Percentiles rank a stretch among this genome's conserved stretches.
These are phyloP conservation scores for Tubosaeta sp. DNA, from an alignment of 768 basidiomycete genomes.

Conservation along the genomic window DNA sequence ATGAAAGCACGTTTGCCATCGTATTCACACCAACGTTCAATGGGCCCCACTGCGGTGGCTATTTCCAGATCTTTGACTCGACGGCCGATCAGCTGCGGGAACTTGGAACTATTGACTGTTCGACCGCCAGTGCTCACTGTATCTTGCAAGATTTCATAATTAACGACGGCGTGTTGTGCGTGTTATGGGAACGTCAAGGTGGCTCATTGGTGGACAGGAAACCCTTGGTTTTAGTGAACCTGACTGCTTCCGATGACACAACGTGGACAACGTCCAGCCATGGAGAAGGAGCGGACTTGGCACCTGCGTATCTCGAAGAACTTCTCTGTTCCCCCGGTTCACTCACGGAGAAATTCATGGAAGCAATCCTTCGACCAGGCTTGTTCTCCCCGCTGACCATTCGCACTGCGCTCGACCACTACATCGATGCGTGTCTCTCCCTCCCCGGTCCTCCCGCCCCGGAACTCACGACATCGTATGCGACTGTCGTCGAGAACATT, in stretches of 20 bases:
- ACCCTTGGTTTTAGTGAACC: slow-evolving; percentile 39
- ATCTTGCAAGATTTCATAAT: slow-evolving; percentile 77
- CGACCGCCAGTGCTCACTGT: slow-evolving; percentile 56
- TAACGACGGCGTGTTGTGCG: slow-evolving; percentile 49
- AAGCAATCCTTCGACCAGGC: slow-evolving; percentile 81
- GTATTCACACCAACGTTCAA: slow-evolving; percentile 69
- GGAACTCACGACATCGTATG: slow-evolving; percentile 58
- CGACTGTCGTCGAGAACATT: slow-evolving; percentile 69
- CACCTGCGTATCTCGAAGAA: slow-evolving; percentile 86
- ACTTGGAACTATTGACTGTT: slow-evolving; percentile 55
- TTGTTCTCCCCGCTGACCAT: slow-evolving; percentile 83
- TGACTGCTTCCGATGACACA: slow-evolving; percentile 25
- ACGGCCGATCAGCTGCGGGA: slow-evolving; percentile 57
- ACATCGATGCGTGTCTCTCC: slow-evolving; percentile 67
- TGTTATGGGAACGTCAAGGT: slow-evolving; percentile 80
- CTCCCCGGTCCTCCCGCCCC: slow-evolving; percentile 54
- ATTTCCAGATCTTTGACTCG: slow-evolving; percentile 64
- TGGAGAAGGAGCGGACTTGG: slow-evolving; percentile 70
- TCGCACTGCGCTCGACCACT: slow-evolving; percentile 77
- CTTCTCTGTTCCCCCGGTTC: slow-evolving; percentile 68
- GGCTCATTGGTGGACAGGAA: slow-evolving; percentile 63
- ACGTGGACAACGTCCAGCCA: slow-evolving; percentile 57
- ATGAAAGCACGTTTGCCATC: slow-evolving; percentile 58
- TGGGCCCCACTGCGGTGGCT: slow-evolving; percentile 68
- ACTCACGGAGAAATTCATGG: slow-evolving; percentile 73